Evolutionary conservation across 1,284 basidiomycete genomes (phyloP).

Genomic region (Farysia itapuensis): DNA sequence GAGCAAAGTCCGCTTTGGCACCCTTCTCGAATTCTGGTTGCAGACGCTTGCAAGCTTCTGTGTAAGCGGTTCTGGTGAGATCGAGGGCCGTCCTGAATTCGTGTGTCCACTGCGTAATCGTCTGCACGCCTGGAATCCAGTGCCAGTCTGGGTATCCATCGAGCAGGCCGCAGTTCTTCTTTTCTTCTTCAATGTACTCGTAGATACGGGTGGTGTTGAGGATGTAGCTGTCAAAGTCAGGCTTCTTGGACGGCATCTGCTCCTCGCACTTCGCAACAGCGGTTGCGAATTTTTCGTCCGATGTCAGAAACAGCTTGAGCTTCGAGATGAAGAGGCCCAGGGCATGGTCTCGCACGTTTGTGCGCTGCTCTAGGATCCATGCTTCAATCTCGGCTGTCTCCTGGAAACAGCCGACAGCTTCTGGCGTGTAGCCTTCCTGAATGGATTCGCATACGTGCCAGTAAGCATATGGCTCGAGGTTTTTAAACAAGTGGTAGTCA

Average conservation of each 20-base stretch:
- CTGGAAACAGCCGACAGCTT: conserved; percentile 14
- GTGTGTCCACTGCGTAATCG: conserved; percentile 11
- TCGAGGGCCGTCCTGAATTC: conserved; percentile 13
- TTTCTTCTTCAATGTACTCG: conserved; percentile 19
- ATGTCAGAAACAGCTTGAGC: conserved; percentile 7
- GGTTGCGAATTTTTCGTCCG: background rate
- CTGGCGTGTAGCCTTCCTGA: conserved; percentile 12
- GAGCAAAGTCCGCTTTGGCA: conserved; percentile 7
- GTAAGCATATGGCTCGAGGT: conserved; percentile 25
- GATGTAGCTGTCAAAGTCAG: conserved; percentile 4
- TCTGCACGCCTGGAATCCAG: background rate
- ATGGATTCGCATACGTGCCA: conserved; percentile 32
- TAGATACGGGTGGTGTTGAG: conserved; percentile 15
- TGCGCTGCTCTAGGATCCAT: conserved; percentile 17
- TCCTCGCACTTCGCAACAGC: conserved; percentile 1
- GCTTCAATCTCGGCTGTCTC: conserved; percentile 25
- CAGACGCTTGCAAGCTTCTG: conserved; percentile 15
- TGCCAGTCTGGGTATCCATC: conserved; percentile 20
- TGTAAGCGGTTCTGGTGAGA: conserved; percentile 8
- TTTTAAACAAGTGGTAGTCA: no score
- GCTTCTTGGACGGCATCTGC: background rate
- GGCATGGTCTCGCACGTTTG: conserved; percentile 14
- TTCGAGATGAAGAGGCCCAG: conserved; percentile 20
- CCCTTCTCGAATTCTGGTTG: conserved; percentile 7
- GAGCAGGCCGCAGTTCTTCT: conserved; percentile 7